Percentiles rank a stretch among this genome's conserved stretches.
These are phyloP conservation scores for Kockiozyma suomiensis DNA, from an alignment of 805 yeast species.

Conservation along the genomic window DNA sequence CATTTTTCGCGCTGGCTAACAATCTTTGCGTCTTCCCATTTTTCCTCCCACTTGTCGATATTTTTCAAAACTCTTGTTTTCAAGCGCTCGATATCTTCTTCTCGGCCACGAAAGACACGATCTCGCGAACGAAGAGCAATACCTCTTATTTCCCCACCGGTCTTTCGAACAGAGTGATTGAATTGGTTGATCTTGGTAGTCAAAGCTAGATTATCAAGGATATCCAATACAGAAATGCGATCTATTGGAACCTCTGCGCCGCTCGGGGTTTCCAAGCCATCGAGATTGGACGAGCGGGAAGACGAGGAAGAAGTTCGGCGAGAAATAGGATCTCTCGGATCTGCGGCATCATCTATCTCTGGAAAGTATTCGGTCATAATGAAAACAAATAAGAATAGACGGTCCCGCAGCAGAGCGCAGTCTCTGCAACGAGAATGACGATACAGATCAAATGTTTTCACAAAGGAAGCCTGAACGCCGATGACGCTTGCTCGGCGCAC, in stretches of 20 bases:
- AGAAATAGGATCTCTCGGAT: neutral
- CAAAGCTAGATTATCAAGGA: constrained; percentile 42
- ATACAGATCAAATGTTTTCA: too few species aligned
- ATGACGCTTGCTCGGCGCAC: constrained; percentile 3
- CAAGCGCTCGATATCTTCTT: constrained; percentile 41
- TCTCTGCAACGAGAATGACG: too few species aligned
- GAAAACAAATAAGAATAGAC: too few species aligned
- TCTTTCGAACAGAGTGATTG: constrained; percentile 35
- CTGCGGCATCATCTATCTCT: constrained; percentile 11
- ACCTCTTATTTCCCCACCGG: constrained; percentile 38
- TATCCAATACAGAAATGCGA: constrained; percentile 41
- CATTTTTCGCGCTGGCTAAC: constrained; percentile 65
- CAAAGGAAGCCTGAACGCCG: neutral
- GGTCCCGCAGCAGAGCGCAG: too few species aligned
- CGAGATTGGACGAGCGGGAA: constrained; percentile 13
- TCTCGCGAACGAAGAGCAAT: constrained; percentile 37
- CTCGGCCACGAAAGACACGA: constrained; percentile 37
- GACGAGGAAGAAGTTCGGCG: constrained; percentile 13
- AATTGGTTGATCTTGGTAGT: constrained; percentile 38
- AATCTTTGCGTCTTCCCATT: constrained; percentile 33
- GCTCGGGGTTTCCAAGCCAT: constrained; percentile 16
- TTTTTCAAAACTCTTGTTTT: constrained; percentile 36
- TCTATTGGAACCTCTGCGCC: constrained; percentile 36
- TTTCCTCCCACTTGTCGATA: constrained; percentile 41
- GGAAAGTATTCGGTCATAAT: constrained; percentile 15